phyloP scores from a whole-genome alignment of 495 filamentous ascomycete species.

The Parathielavia hyrcaniae region DNA sequence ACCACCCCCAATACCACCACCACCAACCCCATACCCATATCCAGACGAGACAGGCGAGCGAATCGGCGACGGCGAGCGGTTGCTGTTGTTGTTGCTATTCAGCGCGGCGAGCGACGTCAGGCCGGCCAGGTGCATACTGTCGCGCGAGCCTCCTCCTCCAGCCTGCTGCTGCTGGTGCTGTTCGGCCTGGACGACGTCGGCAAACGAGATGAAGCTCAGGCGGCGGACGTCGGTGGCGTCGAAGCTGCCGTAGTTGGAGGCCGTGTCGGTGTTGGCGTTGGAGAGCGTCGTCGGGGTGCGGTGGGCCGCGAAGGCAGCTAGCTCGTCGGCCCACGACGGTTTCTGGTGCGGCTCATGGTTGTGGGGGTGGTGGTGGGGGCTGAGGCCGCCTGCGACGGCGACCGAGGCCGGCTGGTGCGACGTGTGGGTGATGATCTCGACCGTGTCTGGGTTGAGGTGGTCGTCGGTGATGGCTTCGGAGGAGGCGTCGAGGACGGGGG shows the following conservation, averaged over 20 bases:
- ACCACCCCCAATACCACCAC: conserved; percentile 30
- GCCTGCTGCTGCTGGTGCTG: conserved; percentile 41
- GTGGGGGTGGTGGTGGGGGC: conserved; percentile 29
- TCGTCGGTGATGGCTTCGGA: conserved; percentile 82
- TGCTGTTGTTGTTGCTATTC: conserved; percentile 50
- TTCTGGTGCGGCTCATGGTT: conserved; percentile 32
- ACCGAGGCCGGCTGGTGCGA: conserved; percentile 71
- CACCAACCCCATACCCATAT: too few relatives aligned
- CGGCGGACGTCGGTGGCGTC: conserved; percentile 73
- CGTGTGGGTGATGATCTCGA: conserved; percentile 81
- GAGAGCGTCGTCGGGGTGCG: conserved; percentile 26
- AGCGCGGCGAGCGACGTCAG: conserved; percentile 40
- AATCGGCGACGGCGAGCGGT: conserved; percentile 69
- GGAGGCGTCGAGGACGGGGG: conserved; percentile 79
- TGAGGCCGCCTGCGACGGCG: conserved; percentile 46
- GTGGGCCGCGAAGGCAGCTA: conserved; percentile 38
- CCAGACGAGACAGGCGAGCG: conserved; percentile 64
- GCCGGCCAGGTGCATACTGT: conserved; percentile 55
- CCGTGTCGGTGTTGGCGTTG: conserved; percentile 45
- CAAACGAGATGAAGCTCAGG: conserved; percentile 88
- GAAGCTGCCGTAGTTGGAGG: conserved; percentile 64
- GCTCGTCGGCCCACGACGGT: conserved; percentile 50
- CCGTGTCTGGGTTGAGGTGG: conserved; percentile 66
- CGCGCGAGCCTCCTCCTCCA: conserved; percentile 31
- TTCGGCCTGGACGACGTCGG: conserved; percentile 88